A percentile compares a stretch with the other conserved stretches of the same genome.
Conservation (phyloP, 306 rosid species). For the Lotus japonicus region DNA sequence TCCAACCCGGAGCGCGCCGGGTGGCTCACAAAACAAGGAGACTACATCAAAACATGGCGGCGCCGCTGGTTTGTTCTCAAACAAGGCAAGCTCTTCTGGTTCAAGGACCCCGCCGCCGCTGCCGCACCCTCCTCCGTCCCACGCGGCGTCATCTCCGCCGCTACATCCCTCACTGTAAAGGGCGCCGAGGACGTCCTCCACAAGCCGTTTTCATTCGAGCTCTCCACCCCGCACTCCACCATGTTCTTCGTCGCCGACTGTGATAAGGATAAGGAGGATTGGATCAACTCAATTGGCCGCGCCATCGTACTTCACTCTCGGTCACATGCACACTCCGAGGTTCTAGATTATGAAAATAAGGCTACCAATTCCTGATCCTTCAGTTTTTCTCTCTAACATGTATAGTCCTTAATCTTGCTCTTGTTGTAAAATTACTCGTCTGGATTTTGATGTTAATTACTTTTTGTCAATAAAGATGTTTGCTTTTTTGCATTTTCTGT, state of each 20-base stretch:
- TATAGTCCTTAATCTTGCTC: no score
- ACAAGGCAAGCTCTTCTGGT: constrained; percentile 40
- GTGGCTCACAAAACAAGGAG: constrained; percentile 33
- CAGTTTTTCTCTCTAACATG: no score
- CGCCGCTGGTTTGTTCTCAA: constrained; percentile 37
- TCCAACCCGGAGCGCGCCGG: constrained; percentile 29
- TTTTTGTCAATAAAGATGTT: neutral
- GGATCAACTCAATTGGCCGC: constrained; percentile 69
- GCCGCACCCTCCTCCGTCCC: constrained; percentile 19
- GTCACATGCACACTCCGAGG: constrained; percentile 51
- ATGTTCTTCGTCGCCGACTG: constrained; percentile 55
- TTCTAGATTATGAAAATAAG: constrained; percentile 48
- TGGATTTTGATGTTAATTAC: neutral
- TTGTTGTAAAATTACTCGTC: neutral
- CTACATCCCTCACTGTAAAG: constrained; percentile 42
- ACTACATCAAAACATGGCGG: constrained; percentile 42
- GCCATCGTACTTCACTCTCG: constrained; percentile 63
- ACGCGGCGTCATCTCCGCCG: constrained; percentile 37
- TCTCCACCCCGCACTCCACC: constrained; percentile 34
- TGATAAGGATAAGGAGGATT: constrained; percentile 57
- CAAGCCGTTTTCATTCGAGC: constrained; percentile 47
- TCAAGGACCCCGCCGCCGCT: constrained; percentile 22
- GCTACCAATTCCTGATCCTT: no score
- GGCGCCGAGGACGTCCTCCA: constrained; percentile 51
- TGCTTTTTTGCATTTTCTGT: neutral